Evolutionary conservation across 257 asterid genomes (phyloP).

Genomic region (Fraxinus quadrangulata): DNA sequence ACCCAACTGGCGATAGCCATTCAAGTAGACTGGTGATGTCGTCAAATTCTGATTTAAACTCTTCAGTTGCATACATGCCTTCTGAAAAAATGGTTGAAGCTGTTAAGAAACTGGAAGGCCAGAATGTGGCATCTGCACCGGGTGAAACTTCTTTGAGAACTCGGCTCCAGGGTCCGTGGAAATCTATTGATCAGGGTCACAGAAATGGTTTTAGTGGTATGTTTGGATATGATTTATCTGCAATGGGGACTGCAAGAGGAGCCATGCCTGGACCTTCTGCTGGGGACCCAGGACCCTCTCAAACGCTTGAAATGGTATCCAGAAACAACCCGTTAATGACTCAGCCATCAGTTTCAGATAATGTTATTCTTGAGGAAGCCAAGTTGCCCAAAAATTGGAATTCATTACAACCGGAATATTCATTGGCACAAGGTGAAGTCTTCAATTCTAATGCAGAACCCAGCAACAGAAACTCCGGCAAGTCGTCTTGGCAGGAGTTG

Average conservation of each 20-base stretch:
- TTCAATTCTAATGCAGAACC: constrained; percentile 28
- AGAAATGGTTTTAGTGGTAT: constrained; percentile 55
- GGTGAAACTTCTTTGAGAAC: constrained; percentile 35
- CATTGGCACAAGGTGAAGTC: constrained; percentile 23
- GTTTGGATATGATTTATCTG: constrained; percentile 39
- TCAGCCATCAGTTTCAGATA: constrained; percentile 25
- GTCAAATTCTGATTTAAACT: constrained; percentile 35
- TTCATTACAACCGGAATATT: constrained; percentile 23
- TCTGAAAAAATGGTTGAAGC: constrained; percentile 60
- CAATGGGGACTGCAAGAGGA: constrained; percentile 28
- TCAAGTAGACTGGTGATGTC: constrained; percentile 41
- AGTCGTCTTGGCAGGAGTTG: constrained; percentile 25
- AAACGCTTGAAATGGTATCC: constrained; percentile 23
- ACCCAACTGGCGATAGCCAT: constrained; percentile 34
- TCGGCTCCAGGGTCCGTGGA: constrained; percentile 37
- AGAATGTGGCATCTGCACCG: constrained; percentile 42
- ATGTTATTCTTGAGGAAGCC: constrained; percentile 23
- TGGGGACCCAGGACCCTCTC: constrained; percentile 23
- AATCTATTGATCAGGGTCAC: constrained; percentile 38
- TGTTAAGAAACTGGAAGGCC: constrained; percentile 55
- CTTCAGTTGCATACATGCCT: constrained; percentile 34
- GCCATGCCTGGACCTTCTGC: constrained; percentile 31
- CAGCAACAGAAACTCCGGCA: constrained; percentile 35
- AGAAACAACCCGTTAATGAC: constrained; percentile 25
- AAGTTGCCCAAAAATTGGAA: constrained; percentile 29